phyloP scores from a whole-genome alignment of 2,329 filamentous ascomycete species.

The Cladosporium sp. region DNA sequence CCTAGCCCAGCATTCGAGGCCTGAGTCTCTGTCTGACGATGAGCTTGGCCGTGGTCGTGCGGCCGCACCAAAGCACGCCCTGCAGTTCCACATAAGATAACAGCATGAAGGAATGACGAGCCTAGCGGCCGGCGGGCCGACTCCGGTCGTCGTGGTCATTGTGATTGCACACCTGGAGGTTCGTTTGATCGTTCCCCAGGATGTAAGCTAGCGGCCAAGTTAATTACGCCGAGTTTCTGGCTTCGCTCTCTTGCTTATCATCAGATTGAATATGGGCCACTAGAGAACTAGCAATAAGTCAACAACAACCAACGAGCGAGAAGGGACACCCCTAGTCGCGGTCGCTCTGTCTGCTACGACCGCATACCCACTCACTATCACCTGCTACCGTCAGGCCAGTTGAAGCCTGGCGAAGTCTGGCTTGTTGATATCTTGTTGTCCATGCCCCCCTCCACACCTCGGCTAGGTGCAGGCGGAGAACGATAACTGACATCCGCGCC shows the following conservation, averaged over 20 bases:
- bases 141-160: too few relatives aligned
- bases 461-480: neutral
- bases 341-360: neutral
- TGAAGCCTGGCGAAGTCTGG: too few relatives aligned
- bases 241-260: too few relatives aligned
- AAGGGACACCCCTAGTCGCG: neutral
- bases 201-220: too few relatives aligned
- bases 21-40: too few relatives aligned
- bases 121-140: neutral
- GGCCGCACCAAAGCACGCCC: neutral
- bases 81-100: too few relatives aligned
- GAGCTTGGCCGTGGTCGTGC: neutral
- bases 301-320: neutral
- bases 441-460: slow-evolving; percentile 12
- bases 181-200: too few relatives aligned
- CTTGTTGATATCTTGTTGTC: neutral
- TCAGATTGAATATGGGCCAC: too few relatives aligned
- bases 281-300: neutral
- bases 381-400: neutral
- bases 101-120: neutral
- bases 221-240: too few relatives aligned
- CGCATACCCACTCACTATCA: too few relatives aligned
- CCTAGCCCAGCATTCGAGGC: neutral
- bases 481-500: neutral
- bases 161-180: too few relatives aligned